Base-by-base conservation (phyloP, 2,329 filamentous ascomycete species). In the Didymella segeticola region DNA sequence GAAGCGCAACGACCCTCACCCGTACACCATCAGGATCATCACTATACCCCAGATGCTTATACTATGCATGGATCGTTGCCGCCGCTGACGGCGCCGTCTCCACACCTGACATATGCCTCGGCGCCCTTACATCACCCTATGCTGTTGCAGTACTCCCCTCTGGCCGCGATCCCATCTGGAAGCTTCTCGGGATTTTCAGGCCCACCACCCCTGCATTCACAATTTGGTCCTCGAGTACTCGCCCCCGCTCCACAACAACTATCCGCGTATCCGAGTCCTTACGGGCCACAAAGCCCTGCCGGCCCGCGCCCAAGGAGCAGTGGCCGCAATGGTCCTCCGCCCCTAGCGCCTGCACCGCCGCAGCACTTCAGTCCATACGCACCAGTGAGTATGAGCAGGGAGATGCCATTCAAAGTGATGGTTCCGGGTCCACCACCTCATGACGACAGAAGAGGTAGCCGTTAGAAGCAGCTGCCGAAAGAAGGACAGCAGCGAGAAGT, bases 381-480 rank as follows among this genome's bases (percentile, higher is more conserved):
- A 23, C 67, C 67, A 4, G 39, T 66, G 30, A 56, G 33, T 9
- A 22, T 56, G 33, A 51, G 51, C 23, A 53, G 58, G 30, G 67
- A 69, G 31, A 64, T 67, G 59, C 61, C 67, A 3, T 72, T 71
- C 47, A 71, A 71, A 39, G 65, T 71, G 14, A 63, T 72, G 60
- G 47, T 72, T 6, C 68, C 69, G 2, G 68, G 68, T 11, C 63
- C 63, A 15, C 49, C 68, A 23, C 63, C 65, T 17, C 33, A 51
- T 17, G 68, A 65, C 31, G 57, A 50, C 20, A 53, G 65, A 52
- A 62, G 66, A 43, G 63, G 41, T 17, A 70, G 67, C 57, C 65
- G 66, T 53, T 70, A 69, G 66, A 50, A 57, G 34, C 64, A 58
- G 36, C 56, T 60, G 11, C 26, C 47, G 10, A 27, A 33, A 20